These are phyloP conservation scores for Melastoma candidum DNA, from an alignment of 441 rosid genomes.

Conservation along the genomic window DNA sequence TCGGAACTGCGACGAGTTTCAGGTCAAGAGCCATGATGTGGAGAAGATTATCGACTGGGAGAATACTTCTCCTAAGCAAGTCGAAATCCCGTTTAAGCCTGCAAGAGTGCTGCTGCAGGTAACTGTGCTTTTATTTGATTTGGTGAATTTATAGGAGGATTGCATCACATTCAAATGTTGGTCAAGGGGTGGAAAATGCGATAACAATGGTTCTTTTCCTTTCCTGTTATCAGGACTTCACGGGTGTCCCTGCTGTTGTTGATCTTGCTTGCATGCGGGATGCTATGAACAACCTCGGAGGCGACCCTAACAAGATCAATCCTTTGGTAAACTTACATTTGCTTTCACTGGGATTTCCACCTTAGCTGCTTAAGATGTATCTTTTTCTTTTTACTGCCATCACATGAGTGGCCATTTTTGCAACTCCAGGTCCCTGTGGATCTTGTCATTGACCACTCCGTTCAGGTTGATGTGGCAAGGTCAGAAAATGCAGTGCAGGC, in stretches of 20 bases:
- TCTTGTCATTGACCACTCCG: constrained; percentile 73
- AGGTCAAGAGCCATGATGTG: constrained; percentile 55
- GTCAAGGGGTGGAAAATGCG: no score
- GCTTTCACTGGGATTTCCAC: not conserved
- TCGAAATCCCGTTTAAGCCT: constrained; percentile 67
- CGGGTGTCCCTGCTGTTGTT: constrained; percentile 73
- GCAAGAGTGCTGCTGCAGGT: constrained; percentile 72
- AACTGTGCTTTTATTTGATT: not conserved
- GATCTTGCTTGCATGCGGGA: constrained; percentile 75
- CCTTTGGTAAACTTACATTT: constrained; percentile 34
- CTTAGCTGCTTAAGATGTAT: not conserved
- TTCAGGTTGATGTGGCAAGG: constrained; percentile 67
- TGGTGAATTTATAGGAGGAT: no score
- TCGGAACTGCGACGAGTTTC: constrained; percentile 62
- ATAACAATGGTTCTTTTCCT: no score
- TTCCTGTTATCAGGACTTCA: constrained; percentile 36
- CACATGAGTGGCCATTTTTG: not conserved
- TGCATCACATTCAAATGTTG: no score
- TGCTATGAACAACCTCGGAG: constrained; percentile 60
- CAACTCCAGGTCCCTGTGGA: constrained; percentile 62
- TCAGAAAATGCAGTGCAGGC: constrained; percentile 69
- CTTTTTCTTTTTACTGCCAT: not conserved
- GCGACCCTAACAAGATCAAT: constrained; percentile 48
- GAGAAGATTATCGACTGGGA: constrained; percentile 75
- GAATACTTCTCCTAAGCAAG: constrained; percentile 47